These are phyloP conservation scores for Pyrenophora teres DNA, from an alignment of 2,329 filamentous ascomycete genomes.

Conservation along the genomic window DNA sequence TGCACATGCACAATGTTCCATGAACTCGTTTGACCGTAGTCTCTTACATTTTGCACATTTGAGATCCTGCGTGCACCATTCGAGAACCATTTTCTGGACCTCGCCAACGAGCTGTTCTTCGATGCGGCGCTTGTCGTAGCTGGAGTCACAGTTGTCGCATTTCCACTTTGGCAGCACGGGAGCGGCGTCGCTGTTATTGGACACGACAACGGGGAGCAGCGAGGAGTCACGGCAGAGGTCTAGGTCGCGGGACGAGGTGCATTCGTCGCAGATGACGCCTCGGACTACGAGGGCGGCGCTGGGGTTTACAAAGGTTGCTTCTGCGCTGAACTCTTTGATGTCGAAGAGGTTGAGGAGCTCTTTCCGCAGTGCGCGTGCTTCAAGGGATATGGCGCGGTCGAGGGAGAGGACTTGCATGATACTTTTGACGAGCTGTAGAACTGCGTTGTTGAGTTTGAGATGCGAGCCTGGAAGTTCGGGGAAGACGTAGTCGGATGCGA, in stretches of 20 bases:
- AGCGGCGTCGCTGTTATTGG: constrained; percentile 29
- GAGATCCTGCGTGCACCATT: constrained; percentile 89
- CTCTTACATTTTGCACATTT: constrained; percentile 74
- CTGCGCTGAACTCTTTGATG: constrained; percentile 87
- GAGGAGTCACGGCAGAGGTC: constrained; percentile 91
- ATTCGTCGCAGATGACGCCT: constrained; percentile 85
- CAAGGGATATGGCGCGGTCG: constrained; percentile 86
- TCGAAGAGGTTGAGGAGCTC: constrained; percentile 90
- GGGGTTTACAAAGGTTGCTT: constrained; percentile 87
- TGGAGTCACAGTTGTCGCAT: constrained; percentile 74
- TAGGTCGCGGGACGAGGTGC: constrained; percentile 84
- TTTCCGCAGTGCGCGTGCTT: constrained; percentile 85
- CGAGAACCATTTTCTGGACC: constrained; percentile 73
- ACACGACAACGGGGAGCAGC: constrained; percentile 63
- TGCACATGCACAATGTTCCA: constrained; percentile 94
- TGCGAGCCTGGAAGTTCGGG: constrained; percentile 78
- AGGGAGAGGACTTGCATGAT: constrained; percentile 91
- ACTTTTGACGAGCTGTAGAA: constrained; percentile 87
- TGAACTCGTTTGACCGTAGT: constrained; percentile 85
- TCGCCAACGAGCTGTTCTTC: constrained; percentile 81
- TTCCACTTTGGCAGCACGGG: constrained; percentile 69
- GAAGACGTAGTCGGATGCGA: constrained; percentile 85
- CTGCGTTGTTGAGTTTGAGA: constrained; percentile 66
- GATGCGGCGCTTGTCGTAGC: constrained; percentile 77
- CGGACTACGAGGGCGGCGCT: constrained; percentile 72